These are phyloP conservation scores for Hypoxylon sp. DNA, from an alignment of 2,329 filamentous ascomycete genomes.

Conservation along the genomic window DNA sequence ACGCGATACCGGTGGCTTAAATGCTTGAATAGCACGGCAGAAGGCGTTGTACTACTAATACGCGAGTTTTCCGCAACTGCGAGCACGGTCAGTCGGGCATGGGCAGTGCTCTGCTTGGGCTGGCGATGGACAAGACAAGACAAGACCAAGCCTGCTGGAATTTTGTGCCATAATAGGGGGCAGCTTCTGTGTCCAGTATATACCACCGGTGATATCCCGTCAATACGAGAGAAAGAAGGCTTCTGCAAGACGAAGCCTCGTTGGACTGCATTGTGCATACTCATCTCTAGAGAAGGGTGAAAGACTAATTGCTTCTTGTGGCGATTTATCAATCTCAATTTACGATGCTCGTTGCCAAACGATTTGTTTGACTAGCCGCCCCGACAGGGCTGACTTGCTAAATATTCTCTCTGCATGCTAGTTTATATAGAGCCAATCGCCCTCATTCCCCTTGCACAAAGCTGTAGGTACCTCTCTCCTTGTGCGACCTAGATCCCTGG, in stretches of 20 bases:
- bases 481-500: background rate
- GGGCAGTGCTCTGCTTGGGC: background rate
- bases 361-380: background rate
- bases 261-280: slow-evolving; percentile 12
- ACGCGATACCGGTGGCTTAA: background rate
- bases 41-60: slow-evolving; percentile 10
- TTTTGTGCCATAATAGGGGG: slow-evolving; percentile 35
- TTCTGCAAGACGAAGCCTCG: slow-evolving; percentile 1
- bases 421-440: background rate
- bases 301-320: background rate
- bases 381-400: background rate
- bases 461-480: background rate
- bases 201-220: slow-evolving; percentile 31
- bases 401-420: background rate
- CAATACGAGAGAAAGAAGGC: slow-evolving; percentile 27
- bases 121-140: background rate
- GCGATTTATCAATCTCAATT: background rate
- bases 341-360: background rate
- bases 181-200: slow-evolving; percentile 35
- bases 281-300: background rate
- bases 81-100: slow-evolving; percentile 1
- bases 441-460: background rate
- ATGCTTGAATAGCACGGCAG: slow-evolving; percentile 4
- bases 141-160: slow-evolving; percentile 7
- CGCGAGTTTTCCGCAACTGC: background rate